Base-by-base conservation (phyloP, 306 rosid genomes). In the Quercus rubra region DNA sequence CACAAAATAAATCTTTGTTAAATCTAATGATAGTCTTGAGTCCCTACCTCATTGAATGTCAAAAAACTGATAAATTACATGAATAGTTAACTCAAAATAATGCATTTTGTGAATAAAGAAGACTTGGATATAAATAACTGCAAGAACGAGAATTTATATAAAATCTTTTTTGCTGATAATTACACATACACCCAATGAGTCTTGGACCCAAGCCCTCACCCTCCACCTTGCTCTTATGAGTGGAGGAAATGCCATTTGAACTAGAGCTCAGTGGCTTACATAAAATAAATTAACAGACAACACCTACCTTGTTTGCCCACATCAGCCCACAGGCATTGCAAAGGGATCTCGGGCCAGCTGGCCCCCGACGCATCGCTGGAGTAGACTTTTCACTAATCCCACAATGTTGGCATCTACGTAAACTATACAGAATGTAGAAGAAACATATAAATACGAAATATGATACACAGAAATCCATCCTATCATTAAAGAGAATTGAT, bases 361-460 rank as follows among this genome's bases (percentile, higher is more conserved):
- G 91, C 82, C 91, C 91, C 61, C 91, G 84, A 43, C 91, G 91
- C 91, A 88, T 88, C 13, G 89, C 91, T 63, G 91, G 91, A 83
- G 91, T 88, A 73, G 83, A 83, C 73, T 88, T 88, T 79, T 85
- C 91, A 85, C 85, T 69, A 78, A 74, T 85, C 77, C 89, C 91
- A 85, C 91, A 88, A 74, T 88, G 87, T 17, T 76, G 91, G 54
- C 91, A 88, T 83, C 85, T 88, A 38, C 81, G 86, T 66, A 81
- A 88, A 81, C 91, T 85, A 68, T 31, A 81, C 10, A 57, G 83
- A 55, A 72, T 58, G 77, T 13, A 41, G 81, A 55, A 72, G 81
- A 55, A 72, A 66, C 56, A 77, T 73, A 66, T 41, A 55, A 79
- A 4, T 33, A 35, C 78, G 57, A 51, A 35, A 41, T 25, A 69